These are phyloP conservation scores for Barnettozyma vustinii DNA, from an alignment of 805 yeast species.

Conservation along the genomic window DNA sequence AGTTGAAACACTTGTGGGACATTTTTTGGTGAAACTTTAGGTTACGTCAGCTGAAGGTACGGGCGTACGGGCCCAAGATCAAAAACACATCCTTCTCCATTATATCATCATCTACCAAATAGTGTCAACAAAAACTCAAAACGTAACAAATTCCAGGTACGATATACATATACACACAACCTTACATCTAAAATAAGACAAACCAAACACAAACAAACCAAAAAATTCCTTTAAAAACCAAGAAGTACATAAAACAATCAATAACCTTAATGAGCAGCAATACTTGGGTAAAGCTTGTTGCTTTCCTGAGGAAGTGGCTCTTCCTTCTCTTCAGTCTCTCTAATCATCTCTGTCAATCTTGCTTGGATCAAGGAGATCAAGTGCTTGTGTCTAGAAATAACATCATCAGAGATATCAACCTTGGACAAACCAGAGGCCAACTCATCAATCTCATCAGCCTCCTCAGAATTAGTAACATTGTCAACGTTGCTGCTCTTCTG, in stretches of 20 bases:
- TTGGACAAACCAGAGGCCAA: background rate
- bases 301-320: background rate
- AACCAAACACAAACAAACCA: background rate
- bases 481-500: slow-evolving; percentile 28
- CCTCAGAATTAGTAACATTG: background rate
- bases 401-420: slow-evolving; percentile 5
- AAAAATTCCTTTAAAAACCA: background rate
- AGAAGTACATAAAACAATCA: background rate
- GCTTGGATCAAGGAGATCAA: slow-evolving; percentile 16
- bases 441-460: slow-evolving; percentile 13
- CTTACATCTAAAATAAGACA: background rate
- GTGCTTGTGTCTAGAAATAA: slow-evolving; percentile 15
- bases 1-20: background rate
- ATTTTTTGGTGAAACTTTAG: background rate
- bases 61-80: background rate
- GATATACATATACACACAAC: background rate
- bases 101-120: background rate
- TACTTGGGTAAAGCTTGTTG: slow-evolving; percentile 18
- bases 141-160: background rate
- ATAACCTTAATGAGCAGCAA: slow-evolving; percentile 13
- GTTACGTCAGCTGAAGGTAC: background rate
- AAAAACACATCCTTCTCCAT: background rate
- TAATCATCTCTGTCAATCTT: slow-evolving; percentile 13
- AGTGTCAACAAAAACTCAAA: background rate
- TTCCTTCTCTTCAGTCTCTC: slow-evolving; percentile 7